Evolutionary conservation across 441 rosid genomes (phyloP).

Genomic region (Theobroma grandiflorum): DNA sequence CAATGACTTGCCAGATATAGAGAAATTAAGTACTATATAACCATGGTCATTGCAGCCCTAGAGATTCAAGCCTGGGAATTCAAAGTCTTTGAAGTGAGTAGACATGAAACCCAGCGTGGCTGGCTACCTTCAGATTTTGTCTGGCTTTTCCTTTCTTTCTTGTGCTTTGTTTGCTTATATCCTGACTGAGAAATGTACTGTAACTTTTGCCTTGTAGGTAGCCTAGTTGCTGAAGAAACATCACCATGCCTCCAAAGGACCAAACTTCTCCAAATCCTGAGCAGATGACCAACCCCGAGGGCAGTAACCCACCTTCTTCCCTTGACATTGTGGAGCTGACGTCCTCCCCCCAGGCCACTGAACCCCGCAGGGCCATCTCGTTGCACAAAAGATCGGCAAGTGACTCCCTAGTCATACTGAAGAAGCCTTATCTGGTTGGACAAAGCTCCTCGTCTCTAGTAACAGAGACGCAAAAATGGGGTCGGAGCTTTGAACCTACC

Average conservation of each 20-base stretch:
- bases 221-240: not conserved
- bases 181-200: not conserved
- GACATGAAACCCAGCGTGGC: not conserved
- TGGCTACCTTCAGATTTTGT: not conserved
- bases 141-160: not conserved
- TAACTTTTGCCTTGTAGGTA: not conserved
- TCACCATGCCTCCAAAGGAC: not conserved
- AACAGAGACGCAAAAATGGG: not conserved
- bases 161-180: not conserved
- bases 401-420: not conserved
- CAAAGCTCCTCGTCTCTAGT: not conserved
- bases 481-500: not conserved
- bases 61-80: not conserved
- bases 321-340: not conserved
- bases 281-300: not conserved
- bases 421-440: not conserved
- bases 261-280: not conserved
- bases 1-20: not conserved
- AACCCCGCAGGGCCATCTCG: not conserved
- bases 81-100: not conserved
- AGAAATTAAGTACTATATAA: not conserved
- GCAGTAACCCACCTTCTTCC: not conserved
- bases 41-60: not conserved
- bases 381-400: conserved; percentile 21
- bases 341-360: not conserved